Percentiles rank a stretch among this genome's conserved stretches.
phyloP scores from a whole-genome alignment of 2,329 filamentous ascomycete genomes.

The Diplocarpon mali region DNA sequence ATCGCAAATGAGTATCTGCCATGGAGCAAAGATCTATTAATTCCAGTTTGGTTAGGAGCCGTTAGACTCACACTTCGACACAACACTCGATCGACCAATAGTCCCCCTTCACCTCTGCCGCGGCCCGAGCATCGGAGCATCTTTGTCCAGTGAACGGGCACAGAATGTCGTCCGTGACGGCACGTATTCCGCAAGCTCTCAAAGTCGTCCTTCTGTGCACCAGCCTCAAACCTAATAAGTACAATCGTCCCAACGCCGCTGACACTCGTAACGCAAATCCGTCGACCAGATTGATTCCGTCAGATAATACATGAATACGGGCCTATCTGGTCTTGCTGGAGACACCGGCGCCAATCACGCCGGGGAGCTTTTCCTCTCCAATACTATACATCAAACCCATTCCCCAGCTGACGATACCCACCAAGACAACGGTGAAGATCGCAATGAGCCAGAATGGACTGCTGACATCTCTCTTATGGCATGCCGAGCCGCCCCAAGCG shows the following conservation, averaged over 20 bases:
- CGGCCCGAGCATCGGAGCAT: not conserved
- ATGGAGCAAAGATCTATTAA: too few relatives aligned
- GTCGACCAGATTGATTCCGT: slow-evolving; percentile 3
- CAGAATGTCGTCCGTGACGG: not conserved
- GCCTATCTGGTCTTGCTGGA: slow-evolving; percentile 45
- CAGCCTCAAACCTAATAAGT: slow-evolving; percentile 13
- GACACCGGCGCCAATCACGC: slow-evolving; percentile 93
- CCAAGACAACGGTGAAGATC: slow-evolving; percentile 59
- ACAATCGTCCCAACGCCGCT: slow-evolving; percentile 20
- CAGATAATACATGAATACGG: slow-evolving; percentile 18
- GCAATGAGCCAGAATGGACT: slow-evolving; percentile 80
- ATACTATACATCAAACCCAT: slow-evolving; percentile 74
- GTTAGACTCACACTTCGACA: too few relatives aligned
- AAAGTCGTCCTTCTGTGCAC: slow-evolving; percentile 15
- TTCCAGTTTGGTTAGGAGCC: too few relatives aligned
- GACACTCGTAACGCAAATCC: slow-evolving; percentile 6
- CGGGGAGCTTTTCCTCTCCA: slow-evolving; percentile 78
- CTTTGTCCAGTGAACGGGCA: not conserved
- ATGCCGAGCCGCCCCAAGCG: slow-evolving; percentile 75
- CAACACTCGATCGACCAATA: too few relatives aligned
- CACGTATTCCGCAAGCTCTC: not conserved
- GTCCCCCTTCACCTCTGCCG: too few relatives aligned
- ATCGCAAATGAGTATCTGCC: too few relatives aligned
- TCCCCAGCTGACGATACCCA: slow-evolving; percentile 56
- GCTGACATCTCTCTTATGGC: slow-evolving; percentile 86